Evolutionary conservation across 768 basidiomycete genomes (phyloP), one percentile per base, ranked within the genome.

Genomic region (Boletus tylopilopsis): DNA sequence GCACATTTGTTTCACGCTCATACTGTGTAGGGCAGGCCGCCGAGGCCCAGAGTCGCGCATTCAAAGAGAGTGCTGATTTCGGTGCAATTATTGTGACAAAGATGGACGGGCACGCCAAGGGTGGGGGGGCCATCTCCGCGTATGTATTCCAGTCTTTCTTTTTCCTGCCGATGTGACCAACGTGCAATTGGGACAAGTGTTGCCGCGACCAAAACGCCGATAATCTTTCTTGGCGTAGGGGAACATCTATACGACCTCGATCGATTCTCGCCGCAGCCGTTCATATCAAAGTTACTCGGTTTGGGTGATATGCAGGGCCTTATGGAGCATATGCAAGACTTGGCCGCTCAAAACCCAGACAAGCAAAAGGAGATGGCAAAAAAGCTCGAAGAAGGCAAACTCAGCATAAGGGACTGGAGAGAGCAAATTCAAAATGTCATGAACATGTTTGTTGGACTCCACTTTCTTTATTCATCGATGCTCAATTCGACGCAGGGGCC

Each of bases 61-160:
- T 99, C 78, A 99, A 99, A 71, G 95, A 98, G 54, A 92, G 88
- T 52, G 90, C 94, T 19, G 84, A 96, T 64, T 99, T 99, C 65
- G 96, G 95, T 49, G 96, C 95, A 2, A 99, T 99, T 57, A 96
- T 99, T 51, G 96, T 99, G 15, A 99, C 96, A 11, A 99, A 99
- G 72, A 92, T 99, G 85, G 96, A 99, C 60, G 96, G 96, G 5
- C 96, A 99, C 61, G 96, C 96, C 1, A 98, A 96, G 67, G 96
- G 96, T 48, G 96, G 96, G 68, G 96, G 96, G 21, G 96, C 96
- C 25, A 98, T 99, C 52, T 99, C 96, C 38, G 95, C 95, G 95
- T 97, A 71, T 51, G 93, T 77, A 19, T 35, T 30, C 25, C 5
- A 2, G 2, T 32, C 19, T 25, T 32, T 22, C 7, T 36, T 48